Base-by-base conservation (phyloP, 192 early-diverging fungal genomes). In the Coemansia pectinata region DNA sequence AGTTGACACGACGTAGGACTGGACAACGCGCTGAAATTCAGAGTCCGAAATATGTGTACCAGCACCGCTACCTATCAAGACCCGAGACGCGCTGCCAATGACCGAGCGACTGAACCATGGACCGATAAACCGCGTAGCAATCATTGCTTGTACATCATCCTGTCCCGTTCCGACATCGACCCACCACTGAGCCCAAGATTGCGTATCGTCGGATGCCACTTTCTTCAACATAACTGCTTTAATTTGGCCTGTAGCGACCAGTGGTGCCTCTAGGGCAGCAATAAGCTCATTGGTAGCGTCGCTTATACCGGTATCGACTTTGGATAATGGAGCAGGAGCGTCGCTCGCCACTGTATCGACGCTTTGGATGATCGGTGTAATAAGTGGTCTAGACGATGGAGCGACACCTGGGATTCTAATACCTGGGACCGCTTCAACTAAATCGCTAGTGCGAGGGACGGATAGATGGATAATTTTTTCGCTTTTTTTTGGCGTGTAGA, bases 31-130 rank as follows among this genome's bases (percentile, higher is more conserved):
- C 15, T 4, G 6, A 17, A 36, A 59, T 33, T 59, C 57, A 17
- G 33, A 19, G 7, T 59, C 57, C n/a, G 57, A 36, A n/a, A 59
- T 0, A 33, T 45, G 25, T 5, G 2, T 9, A 29, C 27, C 27
- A 27, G 27, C 27, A 27, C 52, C 27, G 31, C 41, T 21, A 6
- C 33, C 57, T 6, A 67, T 40, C 2, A 77, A 0, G 1, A 65
- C 27, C 15, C 33, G 34, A 2, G 70, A 58, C 21, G 57, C 47
- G 1, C 53, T 41, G 19, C 59, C 70, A 25, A 81, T 33, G 23
- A 81, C 66, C 6, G 67, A 21, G n/a, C 62, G 57, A 5, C 66
- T 45, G 66, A 76, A 81, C 78, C 78, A 81, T 11, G 65, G 66
- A 0, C 70, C 78, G 42, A 73, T 38, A 44, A 63, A 66, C 64